Base-by-base conservation (phyloP, 2,329 filamentous ascomycete species). In the Tolypocladium endophyticum region DNA sequence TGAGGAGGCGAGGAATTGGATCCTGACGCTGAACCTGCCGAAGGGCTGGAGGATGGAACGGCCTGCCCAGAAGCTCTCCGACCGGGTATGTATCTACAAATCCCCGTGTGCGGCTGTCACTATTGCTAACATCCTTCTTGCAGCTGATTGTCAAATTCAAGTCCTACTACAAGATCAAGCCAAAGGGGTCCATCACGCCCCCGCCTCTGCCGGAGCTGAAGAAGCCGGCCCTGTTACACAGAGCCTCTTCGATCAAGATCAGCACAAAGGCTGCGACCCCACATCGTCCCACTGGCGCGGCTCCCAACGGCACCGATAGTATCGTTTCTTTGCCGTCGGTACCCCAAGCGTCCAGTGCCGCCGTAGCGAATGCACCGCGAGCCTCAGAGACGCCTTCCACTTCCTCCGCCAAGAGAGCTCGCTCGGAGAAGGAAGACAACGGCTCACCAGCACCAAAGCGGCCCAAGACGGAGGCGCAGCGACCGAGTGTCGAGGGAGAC, bases 1-100 rank as follows among this genome's bases (percentile, higher is more conserved):
- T 63, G 76, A 78, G 60, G 75, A 77, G 62, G 74, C 76, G 16
- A 66, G 69, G 53, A 71, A 71, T 56, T 79, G 74, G 72, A 68
- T 77, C 11, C 58, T 78, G 14, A 77, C 75, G 1, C 60, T 78
- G 20, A 71, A 71, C 60, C 67, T 76, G 57, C 76, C 76, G 11
- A 76, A 76, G 64, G 69, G 66, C 11, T 78, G 76, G 76, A 74
- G 66, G 63, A 71, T 70, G 20, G 71, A 72, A 62, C 71, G 74
- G 61, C 68, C 71, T 7, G 64, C 66, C 12, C 68, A 71, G 59
- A 71, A 72, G 61, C 67, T 73, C n/a, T 67, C 69, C 11, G 72
- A 74, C 58, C 71, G 69, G 61, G 74, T 74, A 67, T 68, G 73
- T 36, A 1, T 8, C 25, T n/a, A 41, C n/a, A 16, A 23, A 30